Conservation (phyloP, 1,284 basidiomycete species). For the Puccinia polysora region DNA sequence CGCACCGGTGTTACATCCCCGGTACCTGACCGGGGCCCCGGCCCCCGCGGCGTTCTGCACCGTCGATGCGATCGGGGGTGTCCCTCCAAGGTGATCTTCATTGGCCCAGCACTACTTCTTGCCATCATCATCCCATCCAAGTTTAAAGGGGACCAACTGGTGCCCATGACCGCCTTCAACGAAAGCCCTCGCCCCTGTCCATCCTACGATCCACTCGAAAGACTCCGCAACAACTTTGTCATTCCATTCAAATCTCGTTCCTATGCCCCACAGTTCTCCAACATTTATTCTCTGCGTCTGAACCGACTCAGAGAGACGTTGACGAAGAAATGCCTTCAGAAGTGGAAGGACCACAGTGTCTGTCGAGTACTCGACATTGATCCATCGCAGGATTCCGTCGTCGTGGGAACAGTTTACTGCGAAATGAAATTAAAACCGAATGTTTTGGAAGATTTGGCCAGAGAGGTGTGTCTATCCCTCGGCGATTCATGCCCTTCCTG, state of each 20-base stretch:
- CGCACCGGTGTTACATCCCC: too few species aligned
- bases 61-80: too few species aligned
- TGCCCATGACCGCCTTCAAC: too few species aligned
- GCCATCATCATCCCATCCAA: too few species aligned
- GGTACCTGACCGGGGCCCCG: too few species aligned
- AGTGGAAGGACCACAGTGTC: neutral
- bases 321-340: neutral
- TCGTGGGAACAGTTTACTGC: conserved; percentile 33
- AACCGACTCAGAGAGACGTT: neutral
- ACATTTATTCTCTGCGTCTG: conserved; percentile 25
- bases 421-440: conserved; percentile 38
- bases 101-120: too few species aligned
- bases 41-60: too few species aligned
- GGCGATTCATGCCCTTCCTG: neutral
- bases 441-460: conserved; percentile 30
- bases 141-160: too few species aligned
- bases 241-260: conserved; percentile 16
- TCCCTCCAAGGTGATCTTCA: too few species aligned
- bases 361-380: conserved; percentile 22
- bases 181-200: neutral
- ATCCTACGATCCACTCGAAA: conserved; percentile 20
- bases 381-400: neutral
- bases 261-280: conserved; percentile 25
- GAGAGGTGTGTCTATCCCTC: neutral
- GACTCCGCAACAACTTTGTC: neutral